These are phyloP conservation scores for Cryptococcus hybrid DNA, from an alignment of 1,284 basidiomycete genomes.

Conservation along the genomic window DNA sequence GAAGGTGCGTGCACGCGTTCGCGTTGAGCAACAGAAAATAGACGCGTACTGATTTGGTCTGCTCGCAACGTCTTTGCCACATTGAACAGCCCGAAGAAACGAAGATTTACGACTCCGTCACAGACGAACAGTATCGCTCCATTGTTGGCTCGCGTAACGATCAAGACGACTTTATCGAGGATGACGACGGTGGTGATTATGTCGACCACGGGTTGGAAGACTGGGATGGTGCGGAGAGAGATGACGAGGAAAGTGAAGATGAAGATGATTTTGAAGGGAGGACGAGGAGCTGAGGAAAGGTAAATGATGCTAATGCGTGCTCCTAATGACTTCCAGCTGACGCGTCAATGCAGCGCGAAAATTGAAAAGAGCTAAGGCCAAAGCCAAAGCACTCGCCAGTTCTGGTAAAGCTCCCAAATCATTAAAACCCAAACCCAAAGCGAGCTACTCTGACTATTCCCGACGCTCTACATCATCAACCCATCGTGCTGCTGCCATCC, in stretches of 20 bases:
- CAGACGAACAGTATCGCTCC: slow-evolving; percentile 83
- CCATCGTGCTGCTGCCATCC: slow-evolving; percentile 38
- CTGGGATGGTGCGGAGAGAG: slow-evolving; percentile 61
- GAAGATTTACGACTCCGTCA: slow-evolving; percentile 86
- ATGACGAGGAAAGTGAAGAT: slow-evolving; percentile 48
- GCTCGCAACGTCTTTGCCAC: not conserved
- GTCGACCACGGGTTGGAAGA: slow-evolving; percentile 96
- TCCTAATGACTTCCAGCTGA: slow-evolving; percentile 3
- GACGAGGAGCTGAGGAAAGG: slow-evolving; percentile 45
- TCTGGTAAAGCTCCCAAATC: slow-evolving; percentile 17
- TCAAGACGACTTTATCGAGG: slow-evolving; percentile 90
- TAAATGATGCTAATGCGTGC: slow-evolving; percentile 11
- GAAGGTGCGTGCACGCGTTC: slow-evolving; percentile 43
- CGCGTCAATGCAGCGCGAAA: slow-evolving; percentile 28
- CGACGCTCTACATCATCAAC: slow-evolving; percentile 49
- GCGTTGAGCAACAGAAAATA: not conserved
- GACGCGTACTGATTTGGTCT: not conserved
- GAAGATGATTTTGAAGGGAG: slow-evolving; percentile 51
- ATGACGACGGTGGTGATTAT: slow-evolving; percentile 90
- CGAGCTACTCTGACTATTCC: slow-evolving; percentile 45
- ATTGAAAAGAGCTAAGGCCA: slow-evolving; percentile 32
- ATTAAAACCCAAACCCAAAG: slow-evolving; percentile 52
- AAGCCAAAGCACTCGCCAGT: slow-evolving; percentile 22
- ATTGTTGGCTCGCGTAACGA: slow-evolving; percentile 85
- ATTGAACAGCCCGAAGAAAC: slow-evolving; percentile 57